Conservation (phyloP, 805 yeast genomes). For the Lipomyces sp. region DNA sequence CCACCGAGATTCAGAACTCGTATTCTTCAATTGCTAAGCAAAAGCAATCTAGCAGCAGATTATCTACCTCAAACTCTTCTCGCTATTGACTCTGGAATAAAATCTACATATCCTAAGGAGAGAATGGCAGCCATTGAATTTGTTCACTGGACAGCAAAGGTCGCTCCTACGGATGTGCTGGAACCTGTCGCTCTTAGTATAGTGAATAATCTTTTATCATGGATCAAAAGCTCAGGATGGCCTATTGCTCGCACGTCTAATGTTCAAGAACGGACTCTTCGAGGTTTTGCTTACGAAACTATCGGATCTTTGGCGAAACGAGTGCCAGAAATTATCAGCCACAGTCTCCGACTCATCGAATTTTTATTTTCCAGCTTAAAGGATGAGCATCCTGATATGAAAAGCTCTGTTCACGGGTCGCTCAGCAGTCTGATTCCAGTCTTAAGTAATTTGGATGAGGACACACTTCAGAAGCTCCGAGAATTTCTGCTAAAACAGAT, state of each 20-base stretch:
- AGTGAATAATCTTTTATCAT: constrained; percentile 22
- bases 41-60: constrained; percentile 58
- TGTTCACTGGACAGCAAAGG: constrained; percentile 62
- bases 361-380: constrained; percentile 74
- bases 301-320: constrained; percentile 60
- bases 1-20: constrained; percentile 52
- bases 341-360: constrained; percentile 58
- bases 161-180: constrained; percentile 40
- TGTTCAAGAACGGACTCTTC: constrained; percentile 46
- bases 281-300: constrained; percentile 76
- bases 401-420: constrained; percentile 72
- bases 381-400: constrained; percentile 65
- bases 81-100: constrained; percentile 57
- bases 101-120: constrained; percentile 57
- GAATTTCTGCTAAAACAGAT: constrained; percentile 48
- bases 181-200: constrained; percentile 31
- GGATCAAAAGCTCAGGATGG: constrained; percentile 45
- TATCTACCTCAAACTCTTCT: constrained; percentile 56
- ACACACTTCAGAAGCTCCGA: constrained; percentile 53
- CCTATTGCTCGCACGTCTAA: constrained; percentile 36
- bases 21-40: constrained; percentile 56
- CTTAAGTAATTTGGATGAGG: constrained; percentile 45
- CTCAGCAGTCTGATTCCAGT: constrained; percentile 62
- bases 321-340: constrained; percentile 42
- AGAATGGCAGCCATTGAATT: constrained; percentile 65